Evolutionary conservation across 441 rosid genomes (phyloP), one percentile per base, ranked within the genome.

Genomic region (Bruguiera hainesii): DNA sequence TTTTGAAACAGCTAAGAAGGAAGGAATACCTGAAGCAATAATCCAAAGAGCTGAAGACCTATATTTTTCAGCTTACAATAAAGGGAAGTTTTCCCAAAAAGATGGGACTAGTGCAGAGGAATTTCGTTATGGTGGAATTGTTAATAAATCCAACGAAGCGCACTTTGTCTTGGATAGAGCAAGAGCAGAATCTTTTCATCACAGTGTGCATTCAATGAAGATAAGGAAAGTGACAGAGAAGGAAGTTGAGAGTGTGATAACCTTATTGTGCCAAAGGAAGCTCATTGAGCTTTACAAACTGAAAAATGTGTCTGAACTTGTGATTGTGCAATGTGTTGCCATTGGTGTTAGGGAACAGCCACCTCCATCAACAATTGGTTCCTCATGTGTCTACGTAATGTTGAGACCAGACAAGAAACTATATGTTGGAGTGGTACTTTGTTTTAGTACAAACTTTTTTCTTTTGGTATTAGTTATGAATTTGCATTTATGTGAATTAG

Each of bases 1-100:
- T 60, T 96, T 96, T 79, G 98, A 96, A 85, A 96, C 99, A 15
- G 99, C 99, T 33, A 90, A 80, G 84, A 87, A 67, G 75, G 99
- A 96, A 84, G 99, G 99, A 18, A 75, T 96, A 65, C 86, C 96
- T 0, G 95, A 87, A 74, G 42, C 61, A 33, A 61, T 96, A 52
- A 85, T 96, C 71, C 85, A 82, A 73, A 85, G 98, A 83, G 99
- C 98, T 8, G 87, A 96, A 83, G 90, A 82, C 65, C 87, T 96
- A 67, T 96, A 96, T 77, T 68, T 75, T 66, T 79, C 85, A 19
- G 79, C 76, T 70, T 76, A 76, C 67, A 63, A 50, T 25, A 75
- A 73, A 55, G 67, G 68, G 60, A 71, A 51, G 42, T 57, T 56
- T 61, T 66, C 71, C n/a, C 66, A 69, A 68, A 64, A 21, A 53